These are phyloP conservation scores for Lagenidium sp. DNA, from an alignment of 352 stramenopile species.

Conservation along the genomic window DNA sequence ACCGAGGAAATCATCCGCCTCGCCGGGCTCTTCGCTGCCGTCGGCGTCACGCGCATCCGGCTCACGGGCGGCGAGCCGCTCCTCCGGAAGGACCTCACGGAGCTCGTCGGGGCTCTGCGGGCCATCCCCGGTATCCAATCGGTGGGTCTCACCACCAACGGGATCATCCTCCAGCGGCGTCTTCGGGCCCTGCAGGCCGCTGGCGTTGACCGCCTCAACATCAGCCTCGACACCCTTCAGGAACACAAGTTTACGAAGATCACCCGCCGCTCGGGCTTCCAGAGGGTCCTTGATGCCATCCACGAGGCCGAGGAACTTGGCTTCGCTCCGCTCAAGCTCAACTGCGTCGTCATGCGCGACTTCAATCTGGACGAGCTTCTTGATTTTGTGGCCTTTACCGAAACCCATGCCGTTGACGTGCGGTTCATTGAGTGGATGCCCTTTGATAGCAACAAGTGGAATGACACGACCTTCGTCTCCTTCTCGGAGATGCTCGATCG, in stretches of 20 bases:
- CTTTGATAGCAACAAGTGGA: slow-evolving; percentile 97
- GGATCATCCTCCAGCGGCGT: slow-evolving; percentile 85
- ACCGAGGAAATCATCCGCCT: slow-evolving; percentile 90
- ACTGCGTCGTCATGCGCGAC: slow-evolving; percentile 96
- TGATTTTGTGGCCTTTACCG: slow-evolving; percentile 93
- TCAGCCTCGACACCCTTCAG: slow-evolving; percentile 94
- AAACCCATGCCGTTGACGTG: slow-evolving; percentile 84
- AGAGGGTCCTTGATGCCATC: slow-evolving; percentile 82
- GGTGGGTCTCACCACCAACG: slow-evolving; percentile 96
- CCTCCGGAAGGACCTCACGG: slow-evolving; percentile 43
- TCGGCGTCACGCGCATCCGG: slow-evolving; percentile 90
- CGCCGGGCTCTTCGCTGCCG: slow-evolving; percentile 79
- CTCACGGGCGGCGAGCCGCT: slow-evolving; percentile 94
- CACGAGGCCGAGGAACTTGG: slow-evolving; percentile 43
- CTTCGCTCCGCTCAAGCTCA: slow-evolving; percentile 90
- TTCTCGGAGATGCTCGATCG: slow-evolving; percentile 89
- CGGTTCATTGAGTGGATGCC: slow-evolving; percentile 99
- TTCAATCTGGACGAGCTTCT: slow-evolving; percentile 93
- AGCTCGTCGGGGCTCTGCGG: slow-evolving; percentile 36
- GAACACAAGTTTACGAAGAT: slow-evolving; percentile 89
- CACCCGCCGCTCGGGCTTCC: slow-evolving; percentile 87
- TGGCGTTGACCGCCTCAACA: slow-evolving; percentile 89
- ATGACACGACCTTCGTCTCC: slow-evolving; percentile 87
- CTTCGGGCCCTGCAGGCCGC: slow-evolving; percentile 70
- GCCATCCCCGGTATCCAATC: slow-evolving; percentile 62